Conservation (phyloP, 192 early-diverging fungal genomes). For the Coemansia sp. region DNA sequence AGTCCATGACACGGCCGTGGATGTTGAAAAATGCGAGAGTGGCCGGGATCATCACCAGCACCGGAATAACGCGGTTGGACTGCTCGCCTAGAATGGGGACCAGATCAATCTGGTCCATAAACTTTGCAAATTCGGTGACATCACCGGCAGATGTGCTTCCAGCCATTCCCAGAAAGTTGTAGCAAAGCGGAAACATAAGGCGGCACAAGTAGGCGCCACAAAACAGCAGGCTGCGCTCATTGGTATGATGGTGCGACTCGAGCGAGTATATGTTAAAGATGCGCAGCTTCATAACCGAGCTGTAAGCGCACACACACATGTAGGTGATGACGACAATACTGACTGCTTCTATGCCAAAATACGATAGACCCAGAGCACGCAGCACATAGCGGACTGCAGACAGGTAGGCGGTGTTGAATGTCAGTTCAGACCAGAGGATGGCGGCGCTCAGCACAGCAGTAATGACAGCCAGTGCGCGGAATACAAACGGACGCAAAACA, state of each 20-base stretch:
- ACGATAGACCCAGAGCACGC: conserved; percentile 55
- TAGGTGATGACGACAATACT: conserved; percentile 74
- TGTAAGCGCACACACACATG: conserved; percentile 92
- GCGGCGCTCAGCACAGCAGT: conserved; percentile 62
- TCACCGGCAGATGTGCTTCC: conserved; percentile 44
- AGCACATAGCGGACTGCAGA: conserved; percentile 71
- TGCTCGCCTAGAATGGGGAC: conserved; percentile 84
- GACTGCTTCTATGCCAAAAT: conserved; percentile 62
- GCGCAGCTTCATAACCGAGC: conserved; percentile 84
- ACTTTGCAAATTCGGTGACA: conserved; percentile 57
- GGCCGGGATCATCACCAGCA: conserved; percentile 78
- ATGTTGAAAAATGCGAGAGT: conserved; percentile 75
- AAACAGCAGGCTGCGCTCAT: conserved; percentile 86
- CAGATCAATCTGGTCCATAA: conserved; percentile 82
- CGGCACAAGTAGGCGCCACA: conserved; percentile 89
- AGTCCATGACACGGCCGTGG: conserved; percentile 73
- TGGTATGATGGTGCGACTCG: conserved; percentile 91
- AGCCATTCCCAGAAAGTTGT: conserved; percentile 84
- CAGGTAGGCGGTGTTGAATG: conserved; percentile 71
- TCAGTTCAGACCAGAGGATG: conserved; percentile 93
- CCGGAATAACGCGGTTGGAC: conserved; percentile 85
- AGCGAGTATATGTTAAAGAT: conserved; percentile 86
- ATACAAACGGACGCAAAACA: conserved; percentile 62
- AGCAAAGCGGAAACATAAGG: conserved; percentile 82
- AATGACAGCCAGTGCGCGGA: conserved; percentile 59